Percentiles rank a stretch among this genome's conserved stretches.
These are phyloP conservation scores for Diaporthe vaccinii DNA, from an alignment of 2,329 filamentous ascomycete genomes.

Conservation along the genomic window DNA sequence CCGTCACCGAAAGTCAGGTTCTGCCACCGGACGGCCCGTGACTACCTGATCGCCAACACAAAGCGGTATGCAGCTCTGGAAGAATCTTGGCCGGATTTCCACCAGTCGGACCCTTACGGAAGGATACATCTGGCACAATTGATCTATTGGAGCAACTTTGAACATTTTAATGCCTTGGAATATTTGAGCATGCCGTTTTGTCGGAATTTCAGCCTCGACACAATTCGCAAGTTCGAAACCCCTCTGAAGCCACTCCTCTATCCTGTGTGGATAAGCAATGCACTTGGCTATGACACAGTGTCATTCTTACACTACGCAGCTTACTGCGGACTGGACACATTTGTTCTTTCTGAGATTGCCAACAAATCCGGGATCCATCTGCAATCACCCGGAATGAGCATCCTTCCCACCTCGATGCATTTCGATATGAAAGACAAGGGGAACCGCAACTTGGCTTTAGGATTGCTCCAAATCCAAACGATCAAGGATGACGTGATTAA, in stretches of 20 bases:
- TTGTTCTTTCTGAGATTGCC: neutral
- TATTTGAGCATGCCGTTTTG: neutral
- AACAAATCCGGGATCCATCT: neutral
- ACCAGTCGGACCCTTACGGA: neutral
- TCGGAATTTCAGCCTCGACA: neutral
- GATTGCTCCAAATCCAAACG: neutral
- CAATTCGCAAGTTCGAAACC: neutral
- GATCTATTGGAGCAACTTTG: no score
- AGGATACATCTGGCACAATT: neutral
- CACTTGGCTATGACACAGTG: no score
- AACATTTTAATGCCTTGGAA: no score
- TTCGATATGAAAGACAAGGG: neutral
- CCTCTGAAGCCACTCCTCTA: neutral
- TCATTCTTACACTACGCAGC: neutral
- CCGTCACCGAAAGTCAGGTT: neutral
- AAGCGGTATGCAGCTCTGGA: neutral
- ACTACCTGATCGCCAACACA: neutral
- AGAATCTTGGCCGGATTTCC: neutral
- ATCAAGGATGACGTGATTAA: no score
- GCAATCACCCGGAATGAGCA: neutral
- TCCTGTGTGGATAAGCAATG: no score
- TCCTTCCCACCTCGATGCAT: neutral
- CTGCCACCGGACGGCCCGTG: neutral
- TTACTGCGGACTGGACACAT: neutral
- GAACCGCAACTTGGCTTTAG: neutral